phyloP scores from a whole-genome alignment of 2,329 filamentous ascomycete genomes.

The Coleophoma crateriformis region DNA sequence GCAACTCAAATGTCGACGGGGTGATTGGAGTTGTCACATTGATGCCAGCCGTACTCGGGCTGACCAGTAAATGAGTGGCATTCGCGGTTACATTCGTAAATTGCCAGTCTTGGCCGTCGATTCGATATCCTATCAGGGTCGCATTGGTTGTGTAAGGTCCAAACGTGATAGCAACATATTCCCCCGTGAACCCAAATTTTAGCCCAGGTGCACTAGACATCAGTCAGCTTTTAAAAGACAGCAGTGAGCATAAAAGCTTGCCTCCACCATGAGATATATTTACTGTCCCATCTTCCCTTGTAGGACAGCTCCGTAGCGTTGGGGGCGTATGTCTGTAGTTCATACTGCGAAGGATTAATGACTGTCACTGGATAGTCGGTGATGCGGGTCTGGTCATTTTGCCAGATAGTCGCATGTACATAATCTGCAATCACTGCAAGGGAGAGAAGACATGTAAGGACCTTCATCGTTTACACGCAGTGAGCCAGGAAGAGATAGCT shows the following conservation, averaged over 20 bases:
- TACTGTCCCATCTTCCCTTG: slow-evolving; percentile 57
- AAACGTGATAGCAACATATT: slow-evolving; percentile 17
- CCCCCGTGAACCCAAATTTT: slow-evolving; percentile 19
- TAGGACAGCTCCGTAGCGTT: slow-evolving; percentile 51
- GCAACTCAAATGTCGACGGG: slow-evolving; percentile 47
- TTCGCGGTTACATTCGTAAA: slow-evolving; percentile 55
- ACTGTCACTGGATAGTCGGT: slow-evolving; percentile 36
- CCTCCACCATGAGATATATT: slow-evolving; percentile 56
- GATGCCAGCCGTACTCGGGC: slow-evolving; percentile 36
- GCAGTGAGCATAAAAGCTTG: slow-evolving; percentile 24
- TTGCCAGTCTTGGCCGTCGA: slow-evolving; percentile 52
- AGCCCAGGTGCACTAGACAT: slow-evolving; percentile 28
- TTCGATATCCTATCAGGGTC: slow-evolving; percentile 51
- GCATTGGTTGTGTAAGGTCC: slow-evolving; percentile 20
- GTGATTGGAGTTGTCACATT: slow-evolving; percentile 35
- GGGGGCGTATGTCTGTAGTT: slow-evolving; percentile 43
- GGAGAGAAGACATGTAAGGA: slow-evolving; percentile 1
- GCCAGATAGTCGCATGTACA: slow-evolving; percentile 17
- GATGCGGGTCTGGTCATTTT: slow-evolving; percentile 30
- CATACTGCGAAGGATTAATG: slow-evolving; percentile 28
- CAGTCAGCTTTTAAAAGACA: slow-evolving; percentile 5
- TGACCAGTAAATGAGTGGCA: slow-evolving; percentile 50
- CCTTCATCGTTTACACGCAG: slow-evolving; percentile 7
- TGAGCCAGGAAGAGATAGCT: neutral
- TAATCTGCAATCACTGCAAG: slow-evolving; percentile 3